Conservation (phyloP, 192 early-diverging fungal genomes). For the Backusella macrospora region DNA sequence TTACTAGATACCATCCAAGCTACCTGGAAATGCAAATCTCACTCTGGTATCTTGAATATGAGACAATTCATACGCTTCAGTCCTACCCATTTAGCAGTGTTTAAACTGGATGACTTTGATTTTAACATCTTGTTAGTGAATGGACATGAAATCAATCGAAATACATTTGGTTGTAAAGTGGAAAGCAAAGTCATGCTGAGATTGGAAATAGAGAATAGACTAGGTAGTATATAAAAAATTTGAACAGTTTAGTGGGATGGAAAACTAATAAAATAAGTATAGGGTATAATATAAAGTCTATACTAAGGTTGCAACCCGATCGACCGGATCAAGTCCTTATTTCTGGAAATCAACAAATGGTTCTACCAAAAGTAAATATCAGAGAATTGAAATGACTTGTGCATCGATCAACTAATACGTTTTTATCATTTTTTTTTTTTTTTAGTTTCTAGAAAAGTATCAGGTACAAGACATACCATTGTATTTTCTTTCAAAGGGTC, state of each 20-base stretch:
- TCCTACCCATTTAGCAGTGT: conserved; percentile 51
- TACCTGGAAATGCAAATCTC: conserved; percentile 48
- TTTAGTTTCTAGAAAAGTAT: neutral
- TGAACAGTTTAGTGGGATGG: no score
- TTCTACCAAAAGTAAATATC: neutral
- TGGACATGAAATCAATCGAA: conserved; percentile 12
- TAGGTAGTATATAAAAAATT: no score
- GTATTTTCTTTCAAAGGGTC: conserved; percentile 57
- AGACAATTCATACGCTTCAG: conserved; percentile 55
- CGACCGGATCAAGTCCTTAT: neutral
- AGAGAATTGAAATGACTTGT: neutral
- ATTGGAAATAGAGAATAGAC: neutral
- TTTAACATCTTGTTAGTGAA: conserved; percentile 45
- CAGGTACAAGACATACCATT: conserved; percentile 32
- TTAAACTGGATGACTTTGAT: conserved; percentile 62
- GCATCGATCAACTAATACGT: neutral
- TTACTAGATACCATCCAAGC: conserved; percentile 55
- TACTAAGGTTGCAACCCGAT: neutral
- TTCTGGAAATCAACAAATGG: neutral
- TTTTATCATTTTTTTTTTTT: neutral
- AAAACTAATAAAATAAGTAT: no score
- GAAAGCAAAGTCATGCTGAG: neutral
- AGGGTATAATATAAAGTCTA: neutral
- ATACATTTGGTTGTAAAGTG: conserved; percentile 43
- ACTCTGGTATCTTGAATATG: conserved; percentile 58